Conservation (phyloP, 1,284 basidiomycete genomes). For the Ceratobasidium sp. region DNA sequence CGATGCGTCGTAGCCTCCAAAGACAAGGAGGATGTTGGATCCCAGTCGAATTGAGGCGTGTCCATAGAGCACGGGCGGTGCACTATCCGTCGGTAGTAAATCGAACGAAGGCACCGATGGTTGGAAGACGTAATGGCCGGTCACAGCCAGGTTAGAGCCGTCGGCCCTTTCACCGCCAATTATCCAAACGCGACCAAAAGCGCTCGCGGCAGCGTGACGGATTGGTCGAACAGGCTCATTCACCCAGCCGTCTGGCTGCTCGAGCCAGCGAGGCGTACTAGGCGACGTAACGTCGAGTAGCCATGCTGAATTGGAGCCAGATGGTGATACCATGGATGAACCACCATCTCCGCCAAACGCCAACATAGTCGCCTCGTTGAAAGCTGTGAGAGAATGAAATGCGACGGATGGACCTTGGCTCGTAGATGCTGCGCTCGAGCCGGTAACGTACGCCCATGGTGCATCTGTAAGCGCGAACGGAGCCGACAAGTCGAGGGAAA, state of each 20-base stretch:
- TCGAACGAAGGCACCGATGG: conserved; percentile 42
- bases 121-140: conserved; percentile 70
- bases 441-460: conserved; percentile 67
- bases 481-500: conserved; percentile 68
- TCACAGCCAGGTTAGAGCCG: conserved; percentile 68
- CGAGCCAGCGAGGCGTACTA: conserved; percentile 56
- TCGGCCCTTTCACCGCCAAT: conserved; percentile 80
- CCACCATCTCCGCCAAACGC: conserved; percentile 79
- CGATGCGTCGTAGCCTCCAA: conserved; percentile 72
- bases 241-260: conserved; percentile 63
- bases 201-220: conserved; percentile 64
- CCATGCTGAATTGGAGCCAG: conserved; percentile 66
- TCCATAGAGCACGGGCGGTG: conserved; percentile 71
- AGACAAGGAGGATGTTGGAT: conserved; percentile 72
- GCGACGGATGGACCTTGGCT: conserved; percentile 66
- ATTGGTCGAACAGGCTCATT: conserved; percentile 74
- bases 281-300: conserved; percentile 56
- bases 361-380: conserved; percentile 61
- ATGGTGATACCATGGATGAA: conserved; percentile 60
- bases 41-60: conserved; percentile 71
- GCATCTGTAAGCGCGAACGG: conserved; percentile 65
- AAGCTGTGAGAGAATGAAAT: conserved; percentile 80
- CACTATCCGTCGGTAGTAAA: conserved; percentile 59
- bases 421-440: conserved; percentile 53
- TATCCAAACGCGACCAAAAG: conserved; percentile 61